These are phyloP conservation scores for Leucocoprinus sp. DNA, from an alignment of 768 basidiomycete species.

Conservation along the genomic window DNA sequence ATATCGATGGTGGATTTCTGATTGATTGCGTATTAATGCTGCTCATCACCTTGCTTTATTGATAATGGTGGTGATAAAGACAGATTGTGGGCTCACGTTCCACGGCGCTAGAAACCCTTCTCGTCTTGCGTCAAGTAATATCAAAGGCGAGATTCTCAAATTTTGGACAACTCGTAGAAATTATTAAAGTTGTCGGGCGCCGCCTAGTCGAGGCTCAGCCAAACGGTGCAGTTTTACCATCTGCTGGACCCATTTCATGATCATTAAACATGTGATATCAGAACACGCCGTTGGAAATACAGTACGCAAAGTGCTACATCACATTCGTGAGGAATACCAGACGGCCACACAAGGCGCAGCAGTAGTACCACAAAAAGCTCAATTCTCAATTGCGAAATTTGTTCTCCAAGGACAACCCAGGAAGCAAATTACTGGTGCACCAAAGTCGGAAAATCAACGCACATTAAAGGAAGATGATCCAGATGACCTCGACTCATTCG, in stretches of 20 bases:
- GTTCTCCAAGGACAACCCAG: slow-evolving; percentile 73
- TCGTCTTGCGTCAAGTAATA: slow-evolving; percentile 84
- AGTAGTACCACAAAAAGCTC: slow-evolving; percentile 26
- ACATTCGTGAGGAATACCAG: slow-evolving; percentile 91
- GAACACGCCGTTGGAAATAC: slow-evolving; percentile 96
- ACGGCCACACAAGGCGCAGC: slow-evolving; percentile 55
- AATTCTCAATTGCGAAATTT: slow-evolving; percentile 74
- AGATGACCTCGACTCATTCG: slow-evolving; percentile 74
- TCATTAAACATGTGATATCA: slow-evolving; percentile 22
- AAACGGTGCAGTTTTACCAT: slow-evolving; percentile 54
- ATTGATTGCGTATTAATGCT: background rate
- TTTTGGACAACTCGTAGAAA: slow-evolving; percentile 74
- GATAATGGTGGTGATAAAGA: slow-evolving; percentile 30
- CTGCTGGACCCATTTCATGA: background rate
- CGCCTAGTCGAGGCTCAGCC: slow-evolving; percentile 87
- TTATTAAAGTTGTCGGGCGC: slow-evolving; percentile 74
- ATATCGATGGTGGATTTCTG: background rate
- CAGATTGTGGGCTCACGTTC: slow-evolving; percentile 88
- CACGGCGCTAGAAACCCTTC: slow-evolving; percentile 83
- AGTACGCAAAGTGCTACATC: slow-evolving; percentile 84
- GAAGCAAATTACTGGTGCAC: slow-evolving; percentile 32
- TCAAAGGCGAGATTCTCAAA: slow-evolving; percentile 79
- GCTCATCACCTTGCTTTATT: background rate
- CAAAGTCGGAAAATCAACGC: slow-evolving; percentile 44
- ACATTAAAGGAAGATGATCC: slow-evolving; percentile 62